Evolutionary conservation across 2,329 filamentous ascomycete genomes (phyloP).

Genomic region (Colletotrichum siamense): DNA sequence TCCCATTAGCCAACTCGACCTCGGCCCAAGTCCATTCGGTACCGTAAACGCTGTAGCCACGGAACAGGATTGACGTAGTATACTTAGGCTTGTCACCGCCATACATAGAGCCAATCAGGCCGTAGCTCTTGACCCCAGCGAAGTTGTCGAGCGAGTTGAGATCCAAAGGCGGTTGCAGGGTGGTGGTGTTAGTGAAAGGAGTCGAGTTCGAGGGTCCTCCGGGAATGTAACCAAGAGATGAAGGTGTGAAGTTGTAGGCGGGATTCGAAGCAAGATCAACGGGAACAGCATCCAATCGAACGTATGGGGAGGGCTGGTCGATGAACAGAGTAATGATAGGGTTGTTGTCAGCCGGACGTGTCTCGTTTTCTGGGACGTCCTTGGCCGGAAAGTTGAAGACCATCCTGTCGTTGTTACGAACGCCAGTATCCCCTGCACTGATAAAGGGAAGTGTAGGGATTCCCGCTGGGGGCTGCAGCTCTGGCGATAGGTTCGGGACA

Average conservation of each 20-base stretch:
- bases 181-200: neutral
- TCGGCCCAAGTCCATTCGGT: slow-evolving; percentile 8
- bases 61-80: neutral
- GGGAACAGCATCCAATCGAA: neutral
- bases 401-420: neutral
- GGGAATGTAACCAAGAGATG: neutral
- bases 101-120: neutral
- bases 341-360: neutral
- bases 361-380: neutral
- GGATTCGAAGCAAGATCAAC: slow-evolving; percentile 1
- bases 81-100: neutral
- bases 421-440: neutral
- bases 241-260: slow-evolving; percentile 1
- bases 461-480: neutral
- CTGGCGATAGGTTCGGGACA: neutral
- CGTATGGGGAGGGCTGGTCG: slow-evolving; percentile 4
- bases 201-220: neutral
- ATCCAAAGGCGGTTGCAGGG: neutral
- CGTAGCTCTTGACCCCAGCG: slow-evolving; percentile 6
- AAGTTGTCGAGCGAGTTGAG: slow-evolving; percentile 1
- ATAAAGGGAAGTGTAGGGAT: neutral
- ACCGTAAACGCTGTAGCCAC: slow-evolving; percentile 5
- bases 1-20: slow-evolving; percentile 7
- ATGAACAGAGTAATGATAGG: neutral
- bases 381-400: slow-evolving; percentile 12